Base-by-base conservation (phyloP, 768 basidiomycete genomes). In the Xanthoconium purpureum region DNA sequence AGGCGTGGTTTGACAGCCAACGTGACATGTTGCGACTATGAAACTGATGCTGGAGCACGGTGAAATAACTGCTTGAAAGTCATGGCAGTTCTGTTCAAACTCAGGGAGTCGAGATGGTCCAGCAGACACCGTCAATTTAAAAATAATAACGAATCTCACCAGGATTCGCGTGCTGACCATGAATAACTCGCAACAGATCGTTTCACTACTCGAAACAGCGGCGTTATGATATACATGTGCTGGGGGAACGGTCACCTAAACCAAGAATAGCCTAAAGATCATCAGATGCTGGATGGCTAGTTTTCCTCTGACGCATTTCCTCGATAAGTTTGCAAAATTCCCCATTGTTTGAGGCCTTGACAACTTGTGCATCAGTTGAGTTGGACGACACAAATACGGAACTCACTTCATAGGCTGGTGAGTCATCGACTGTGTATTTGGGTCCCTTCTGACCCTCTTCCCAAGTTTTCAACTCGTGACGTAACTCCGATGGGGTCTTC, bases 401-500 rank as follows among this genome's bases (percentile, higher is more conserved):
- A 66, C 57, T 60, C 47, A 81, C 81, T 63, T 78, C 68, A 63
- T 84, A 66, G 20, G 70, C 68, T 17, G 57, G 64, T 24, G 70
- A 59, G 60, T 78, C 75, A 4, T 78, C 74, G 5, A 80, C 74
- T 17, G 67, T 54, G 24, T 53, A 54, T 36, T 60, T 73, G 44
- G 67, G 69, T 30, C 56, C 65, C 57, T 77, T 81, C 50, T 70
- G 75, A 52, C 69, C 74, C 53, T 76, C 81, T 59, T 88, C 87
- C 84, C 84, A 85, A 61, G 69, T 72, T 59, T 74, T 79, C 64
- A 89, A 64, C 35, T 87, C 85, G 40, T 63, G 64, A 40, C 77
- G 75, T 14, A 89, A 75, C 36, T 80, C 78, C 1, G 66, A 57
- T 52, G 75, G 67, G 17, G 74, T 74, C 64, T 80, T 81, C 30